phyloP scores from a whole-genome alignment of 2,329 filamentous ascomycete species.

The Allantophomopsis cytisporea region DNA sequence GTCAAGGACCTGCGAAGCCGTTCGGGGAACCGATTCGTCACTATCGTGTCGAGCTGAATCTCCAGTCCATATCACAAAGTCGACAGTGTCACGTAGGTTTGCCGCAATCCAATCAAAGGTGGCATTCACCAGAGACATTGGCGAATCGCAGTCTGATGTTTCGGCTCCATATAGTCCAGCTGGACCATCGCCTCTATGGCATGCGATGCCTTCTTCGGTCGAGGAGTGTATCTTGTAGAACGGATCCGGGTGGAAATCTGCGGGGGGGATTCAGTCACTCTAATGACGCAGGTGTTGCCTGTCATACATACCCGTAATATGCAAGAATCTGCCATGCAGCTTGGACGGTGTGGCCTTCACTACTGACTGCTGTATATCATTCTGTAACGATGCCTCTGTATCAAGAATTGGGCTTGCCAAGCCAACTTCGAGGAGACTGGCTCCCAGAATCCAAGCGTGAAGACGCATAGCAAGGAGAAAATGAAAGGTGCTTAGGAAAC shows the following conservation, averaged over 20 bases:
- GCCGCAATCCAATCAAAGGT: constrained; percentile 81
- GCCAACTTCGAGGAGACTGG: constrained; percentile 8
- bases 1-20: constrained; percentile 57
- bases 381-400: no score
- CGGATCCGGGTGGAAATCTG: constrained; percentile 85
- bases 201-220: constrained; percentile 53
- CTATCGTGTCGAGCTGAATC: constrained; percentile 85
- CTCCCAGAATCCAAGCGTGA: constrained; percentile 9
- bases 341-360: constrained; percentile 14
- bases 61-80: constrained; percentile 89
- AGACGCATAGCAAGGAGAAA: constrained; percentile 6
- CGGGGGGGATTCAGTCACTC: constrained; percentile 6
- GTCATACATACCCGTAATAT: constrained; percentile 64
- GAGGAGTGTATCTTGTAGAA: constrained; percentile 74
- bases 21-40: constrained; percentile 69
- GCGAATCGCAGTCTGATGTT: constrained; percentile 80
- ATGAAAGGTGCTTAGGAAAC: neutral
- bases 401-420: constrained; percentile 5
- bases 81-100: constrained; percentile 64
- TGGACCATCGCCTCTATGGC: constrained; percentile 64
- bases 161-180: constrained; percentile 77
- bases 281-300: constrained; percentile 1
- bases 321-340: constrained; percentile 66
- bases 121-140: constrained; percentile 66
- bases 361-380: constrained; percentile 7